A percentile compares a stretch with the other conserved stretches of the same genome.
phyloP scores from a whole-genome alignment of 2,329 filamentous ascomycete species.

The Pezicula carpinea region DNA sequence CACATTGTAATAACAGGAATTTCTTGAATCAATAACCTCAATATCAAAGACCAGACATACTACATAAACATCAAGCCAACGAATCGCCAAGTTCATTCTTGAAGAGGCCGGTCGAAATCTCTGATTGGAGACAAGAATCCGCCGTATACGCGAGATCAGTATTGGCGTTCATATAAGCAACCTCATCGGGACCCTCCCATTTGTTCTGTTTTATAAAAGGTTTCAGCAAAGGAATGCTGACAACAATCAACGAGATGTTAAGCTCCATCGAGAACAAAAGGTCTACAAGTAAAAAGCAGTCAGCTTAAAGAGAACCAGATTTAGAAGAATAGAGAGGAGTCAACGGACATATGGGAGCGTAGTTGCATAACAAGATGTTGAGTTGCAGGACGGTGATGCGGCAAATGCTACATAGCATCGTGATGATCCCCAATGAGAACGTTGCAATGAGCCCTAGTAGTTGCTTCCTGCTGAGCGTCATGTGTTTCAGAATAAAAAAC shows the following conservation, averaged over 20 bases:
- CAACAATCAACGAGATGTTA: neutral
- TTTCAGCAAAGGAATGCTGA: neutral
- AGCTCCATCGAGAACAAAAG: neutral
- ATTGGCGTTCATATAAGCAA: no score
- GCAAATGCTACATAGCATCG: neutral
- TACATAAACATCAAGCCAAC: no score
- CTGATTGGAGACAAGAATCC: no score
- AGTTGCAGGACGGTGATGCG: neutral
- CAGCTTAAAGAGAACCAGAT: neutral
- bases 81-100: no score
- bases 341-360: neutral
- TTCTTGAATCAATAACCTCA: no score
- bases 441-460: neutral
- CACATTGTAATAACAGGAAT: no score
- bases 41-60: no score
- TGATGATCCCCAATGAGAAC: neutral
- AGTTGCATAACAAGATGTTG: neutral
- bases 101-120: no score
- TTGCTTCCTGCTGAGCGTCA: neutral
- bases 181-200: no score
- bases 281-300: neutral
- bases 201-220: no score
- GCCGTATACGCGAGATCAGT: no score
- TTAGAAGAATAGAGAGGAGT: neutral
- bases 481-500: neutral